Conservation (phyloP, 768 basidiomycete genomes). For the Flagelloscypha sp. region DNA sequence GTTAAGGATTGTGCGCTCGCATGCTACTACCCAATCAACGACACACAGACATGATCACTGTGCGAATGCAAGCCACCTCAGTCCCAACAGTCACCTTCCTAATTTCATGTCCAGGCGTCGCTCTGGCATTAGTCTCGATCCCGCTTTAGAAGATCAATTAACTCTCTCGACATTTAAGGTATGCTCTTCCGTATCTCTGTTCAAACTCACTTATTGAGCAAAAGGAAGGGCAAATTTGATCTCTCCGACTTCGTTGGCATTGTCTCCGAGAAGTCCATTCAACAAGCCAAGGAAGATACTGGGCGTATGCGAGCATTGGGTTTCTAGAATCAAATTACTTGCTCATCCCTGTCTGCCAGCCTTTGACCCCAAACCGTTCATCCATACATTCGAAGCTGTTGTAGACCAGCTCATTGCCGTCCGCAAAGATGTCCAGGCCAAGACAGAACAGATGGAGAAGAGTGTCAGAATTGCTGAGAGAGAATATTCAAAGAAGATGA, state of each 20-base stretch:
- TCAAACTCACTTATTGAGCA: slow-evolving; percentile 6
- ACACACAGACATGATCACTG: too few relatives aligned
- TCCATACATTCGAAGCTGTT: slow-evolving; percentile 83
- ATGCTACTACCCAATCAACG: too few relatives aligned
- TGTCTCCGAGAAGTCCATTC: slow-evolving; percentile 82
- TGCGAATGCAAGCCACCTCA: too few relatives aligned
- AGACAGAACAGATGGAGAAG: slow-evolving; percentile 90
- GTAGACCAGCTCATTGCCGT: slow-evolving; percentile 83
- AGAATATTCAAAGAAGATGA: slow-evolving; percentile 91
- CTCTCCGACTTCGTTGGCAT: slow-evolving; percentile 82
- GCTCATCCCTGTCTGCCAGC: slow-evolving; percentile 36
- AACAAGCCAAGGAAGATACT: slow-evolving; percentile 72
- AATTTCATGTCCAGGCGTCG: slow-evolving; percentile 13
- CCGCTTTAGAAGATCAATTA: slow-evolving; percentile 44
- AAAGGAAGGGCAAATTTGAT: slow-evolving; percentile 74
- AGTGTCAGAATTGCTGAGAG: slow-evolving; percentile 81
- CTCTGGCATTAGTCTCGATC: slow-evolving; percentile 32
- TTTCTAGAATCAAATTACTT: background rate
- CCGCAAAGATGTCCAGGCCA: slow-evolving; percentile 82
- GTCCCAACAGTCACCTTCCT: too few relatives aligned
- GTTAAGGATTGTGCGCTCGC: too few relatives aligned
- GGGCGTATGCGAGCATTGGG: slow-evolving; percentile 47
- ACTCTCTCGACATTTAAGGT: slow-evolving; percentile 52
- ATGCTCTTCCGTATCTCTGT: background rate
- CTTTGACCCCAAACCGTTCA: slow-evolving; percentile 92